These are phyloP conservation scores for Rhizopus delemar DNA, from an alignment of 371 early-diverging fungal genomes.

Conservation along the genomic window DNA sequence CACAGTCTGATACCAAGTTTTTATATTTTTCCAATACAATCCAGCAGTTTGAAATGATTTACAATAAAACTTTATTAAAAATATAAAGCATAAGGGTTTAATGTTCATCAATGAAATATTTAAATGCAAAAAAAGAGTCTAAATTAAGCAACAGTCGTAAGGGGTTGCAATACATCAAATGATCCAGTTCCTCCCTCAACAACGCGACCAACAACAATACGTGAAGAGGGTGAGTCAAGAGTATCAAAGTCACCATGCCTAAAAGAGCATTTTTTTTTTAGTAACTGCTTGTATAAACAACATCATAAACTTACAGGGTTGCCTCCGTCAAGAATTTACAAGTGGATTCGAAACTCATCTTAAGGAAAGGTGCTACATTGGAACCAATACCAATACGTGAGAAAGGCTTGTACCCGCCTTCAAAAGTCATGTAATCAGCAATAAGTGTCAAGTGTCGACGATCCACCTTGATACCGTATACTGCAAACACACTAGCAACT, in stretches of 20 bases:
- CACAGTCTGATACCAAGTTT: too few species aligned
- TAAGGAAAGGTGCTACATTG: constrained; percentile 91
- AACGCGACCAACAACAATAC: constrained; percentile 92
- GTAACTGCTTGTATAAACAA: too few species aligned
- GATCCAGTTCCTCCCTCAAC: constrained; percentile 94
- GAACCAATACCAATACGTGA: constrained; percentile 93
- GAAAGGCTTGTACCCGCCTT: constrained; percentile 98
- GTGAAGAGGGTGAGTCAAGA: constrained; percentile 87
- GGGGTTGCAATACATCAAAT: constrained; percentile 83
- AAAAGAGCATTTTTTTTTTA: too few species aligned
- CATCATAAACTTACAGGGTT: constrained; percentile 45
- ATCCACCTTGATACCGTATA: constrained; percentile 97
- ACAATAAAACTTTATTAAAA: too few species aligned
- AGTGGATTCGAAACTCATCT: constrained; percentile 98
- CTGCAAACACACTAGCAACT: constrained; percentile 94
- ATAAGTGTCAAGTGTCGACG: constrained; percentile 95
- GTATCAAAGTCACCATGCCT: constrained; percentile 83
- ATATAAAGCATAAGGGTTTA: too few species aligned
- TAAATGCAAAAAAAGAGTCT: too few species aligned
- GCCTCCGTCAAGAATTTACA: constrained; percentile 92
- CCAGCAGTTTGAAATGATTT: too few species aligned
- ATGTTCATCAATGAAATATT: too few species aligned
- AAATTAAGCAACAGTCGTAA: constrained; percentile 2
- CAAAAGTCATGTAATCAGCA: constrained; percentile 99
- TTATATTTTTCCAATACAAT: too few species aligned